Evolutionary conservation across 352 stramenopile genomes (phyloP).

Genomic region (Elongisporangium senticosum): DNA sequence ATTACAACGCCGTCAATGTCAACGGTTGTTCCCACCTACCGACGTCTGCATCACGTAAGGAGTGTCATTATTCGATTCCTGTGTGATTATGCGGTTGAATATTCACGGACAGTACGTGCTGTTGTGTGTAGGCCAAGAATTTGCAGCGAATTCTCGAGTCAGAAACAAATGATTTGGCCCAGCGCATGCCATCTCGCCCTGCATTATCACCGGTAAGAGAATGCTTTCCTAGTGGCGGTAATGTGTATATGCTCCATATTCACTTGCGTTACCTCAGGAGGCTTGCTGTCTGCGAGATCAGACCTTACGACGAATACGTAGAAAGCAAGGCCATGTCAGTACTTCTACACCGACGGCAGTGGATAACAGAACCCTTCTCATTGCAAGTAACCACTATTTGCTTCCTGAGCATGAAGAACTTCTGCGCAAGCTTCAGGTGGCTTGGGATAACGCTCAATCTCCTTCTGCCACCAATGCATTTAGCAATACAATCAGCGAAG

Average conservation of each 20-base stretch:
- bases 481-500: constrained; percentile 26
- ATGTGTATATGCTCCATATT: neutral
- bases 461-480: constrained; percentile 11
- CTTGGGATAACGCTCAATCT: constrained; percentile 8
- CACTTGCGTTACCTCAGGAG: constrained; percentile 11
- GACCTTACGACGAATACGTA: constrained; percentile 33
- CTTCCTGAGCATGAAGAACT: constrained; percentile 11
- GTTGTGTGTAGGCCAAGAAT: constrained; percentile 26
- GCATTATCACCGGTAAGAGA: constrained; percentile 22
- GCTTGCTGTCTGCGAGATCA: constrained; percentile 30
- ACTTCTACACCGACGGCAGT: constrained; percentile 11
- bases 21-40: constrained; percentile 41
- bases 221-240: neutral
- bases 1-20: constrained; percentile 25
- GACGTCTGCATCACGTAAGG: constrained; percentile 41
- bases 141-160: constrained; percentile 30
- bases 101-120: neutral
- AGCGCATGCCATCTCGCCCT: constrained; percentile 22
- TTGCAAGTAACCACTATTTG: constrained; percentile 1
- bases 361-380: constrained; percentile 1
- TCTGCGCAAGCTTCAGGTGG: constrained; percentile 18
- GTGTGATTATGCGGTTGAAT: neutral
- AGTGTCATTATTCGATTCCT: neutral
- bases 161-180: constrained; percentile 20
- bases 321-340: constrained; percentile 10